Base-by-base conservation (phyloP, 106 monocot species). In the Dactylorhiza incarnata region DNA sequence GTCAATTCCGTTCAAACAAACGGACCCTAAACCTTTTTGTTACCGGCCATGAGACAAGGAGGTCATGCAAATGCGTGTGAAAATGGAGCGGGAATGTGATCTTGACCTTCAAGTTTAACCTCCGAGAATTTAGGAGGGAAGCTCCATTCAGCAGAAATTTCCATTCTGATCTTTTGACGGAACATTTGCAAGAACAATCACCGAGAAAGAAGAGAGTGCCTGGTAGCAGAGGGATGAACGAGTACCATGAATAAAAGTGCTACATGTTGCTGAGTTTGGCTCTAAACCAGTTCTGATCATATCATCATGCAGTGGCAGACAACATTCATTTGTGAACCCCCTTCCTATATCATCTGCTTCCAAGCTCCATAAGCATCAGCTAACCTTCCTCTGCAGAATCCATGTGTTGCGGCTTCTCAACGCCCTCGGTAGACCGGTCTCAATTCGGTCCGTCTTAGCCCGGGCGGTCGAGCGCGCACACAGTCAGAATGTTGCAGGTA, bases 331-430 rank as follows among this genome's bases (percentile, higher is more conserved):
- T 82, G 74, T n/a, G n/a, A n/a, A 12, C 88, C 43, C 58, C 91
- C 96, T 84, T 76, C 80, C 11, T 52, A 79, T 45, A 79, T 37
- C 86, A 93, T 91, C 49, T 87, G 85, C 78, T 84, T 81, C 54
- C 72, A 85, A 50, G 89, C 15, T 37, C 49, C 72, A 76, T 82
- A 77, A 76, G 91, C 90, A 75, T 96, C 96, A 46, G 46, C 20
- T 15, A 89, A 48, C 80, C 80, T 77, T 75, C 87, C 89, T 81
- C 80, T 87, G 73, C 93, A 96, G 51, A 85, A 89, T 51, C 96
- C 93, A 81, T n/a, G n/a, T n/a, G n/a, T n/a, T n/a, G n/a, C n/a
- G n/a, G n/a, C n/a, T n/a, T n/a, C n/a, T n/a, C n/a, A n/a, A n/a
- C n/a, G n/a, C n/a, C n/a, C n/a, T n/a, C n/a, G n/a, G n/a, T n/a